These are phyloP conservation scores for Geopyxis carbonaria DNA, from an alignment of 495 filamentous ascomycete species.

Conservation along the genomic window DNA sequence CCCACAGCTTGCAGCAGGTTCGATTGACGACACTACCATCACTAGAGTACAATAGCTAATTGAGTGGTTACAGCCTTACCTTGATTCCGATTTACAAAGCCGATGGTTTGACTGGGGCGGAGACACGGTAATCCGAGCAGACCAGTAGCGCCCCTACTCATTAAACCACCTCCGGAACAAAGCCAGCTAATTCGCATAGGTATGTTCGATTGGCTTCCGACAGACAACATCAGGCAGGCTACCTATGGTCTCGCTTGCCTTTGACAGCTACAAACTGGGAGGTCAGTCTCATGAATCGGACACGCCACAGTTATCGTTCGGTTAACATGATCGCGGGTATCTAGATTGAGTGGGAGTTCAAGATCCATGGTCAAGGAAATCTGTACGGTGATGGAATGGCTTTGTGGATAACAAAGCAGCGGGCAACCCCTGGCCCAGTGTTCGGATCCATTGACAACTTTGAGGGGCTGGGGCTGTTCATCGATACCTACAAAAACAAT, in stretches of 20 bases:
- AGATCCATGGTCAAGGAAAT: slow-evolving; percentile 63
- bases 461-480: slow-evolving; percentile 88
- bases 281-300: slow-evolving; percentile 30
- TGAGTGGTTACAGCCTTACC: slow-evolving; percentile 55
- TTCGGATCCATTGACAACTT: slow-evolving; percentile 82
- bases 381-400: slow-evolving; percentile 96
- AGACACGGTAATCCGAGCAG: slow-evolving; percentile 80
- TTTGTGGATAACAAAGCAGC: slow-evolving; percentile 94
- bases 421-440: slow-evolving; percentile 62
- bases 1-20: slow-evolving; percentile 50
- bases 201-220: slow-evolving; percentile 89
- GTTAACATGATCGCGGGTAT: slow-evolving; percentile 5
- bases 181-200: slow-evolving; percentile 29
- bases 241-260: slow-evolving; percentile 83
- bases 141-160: slow-evolving; percentile 44
- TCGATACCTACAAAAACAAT: slow-evolving; percentile 99
- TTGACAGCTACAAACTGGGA: slow-evolving; percentile 98
- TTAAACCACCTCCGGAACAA: neutral
- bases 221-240: slow-evolving; percentile 73
- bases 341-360: slow-evolving; percentile 87
- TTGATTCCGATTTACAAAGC: slow-evolving; percentile 96
- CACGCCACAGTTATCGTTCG: neutral
- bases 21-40: slow-evolving; percentile 12
- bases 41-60: slow-evolving; percentile 12
- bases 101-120: slow-evolving; percentile 99